phyloP scores from a whole-genome alignment of 2,329 filamentous ascomycete species.

The Ceratocystis eucalypticola region DNA sequence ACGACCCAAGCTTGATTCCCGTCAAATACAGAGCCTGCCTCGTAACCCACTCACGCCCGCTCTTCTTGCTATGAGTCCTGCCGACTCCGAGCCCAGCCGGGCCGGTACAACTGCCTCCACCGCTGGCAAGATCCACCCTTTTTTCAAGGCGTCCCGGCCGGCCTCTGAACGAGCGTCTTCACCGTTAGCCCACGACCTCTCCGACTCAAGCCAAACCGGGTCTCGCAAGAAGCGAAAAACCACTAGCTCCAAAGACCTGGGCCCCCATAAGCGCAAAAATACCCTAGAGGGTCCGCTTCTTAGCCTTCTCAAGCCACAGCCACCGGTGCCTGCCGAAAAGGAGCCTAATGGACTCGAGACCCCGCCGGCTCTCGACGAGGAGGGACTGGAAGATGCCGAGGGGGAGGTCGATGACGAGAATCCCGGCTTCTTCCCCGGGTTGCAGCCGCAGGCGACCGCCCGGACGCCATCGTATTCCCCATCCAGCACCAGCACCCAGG shows the following conservation, averaged over 20 bases:
- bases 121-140: conserved; percentile 15
- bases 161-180: conserved; percentile 1
- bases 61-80: not conserved
- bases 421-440: not conserved
- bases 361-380: conserved; percentile 4
- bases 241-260: not conserved
- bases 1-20: not conserved
- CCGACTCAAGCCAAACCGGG: conserved; percentile 9
- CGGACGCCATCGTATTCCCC: conserved; percentile 12
- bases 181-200: conserved; percentile 8
- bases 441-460: not conserved
- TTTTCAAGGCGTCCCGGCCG: conserved; percentile 15
- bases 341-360: conserved; percentile 10
- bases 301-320: conserved; percentile 13
- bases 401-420: conserved; percentile 16
- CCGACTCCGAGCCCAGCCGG: not conserved
- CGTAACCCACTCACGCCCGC: not conserved
- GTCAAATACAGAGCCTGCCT: not conserved
- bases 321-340: not conserved
- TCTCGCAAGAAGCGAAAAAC: conserved; percentile 17
- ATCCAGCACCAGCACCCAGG: not conserved
- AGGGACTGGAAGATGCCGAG: conserved; percentile 16
- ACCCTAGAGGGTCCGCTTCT: conserved; percentile 15
- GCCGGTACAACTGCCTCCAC: not conserved
- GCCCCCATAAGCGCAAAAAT: not conserved